Conservation (phyloP, 2,329 filamentous ascomycete genomes). For the Erysiphe neolycopersici region DNA sequence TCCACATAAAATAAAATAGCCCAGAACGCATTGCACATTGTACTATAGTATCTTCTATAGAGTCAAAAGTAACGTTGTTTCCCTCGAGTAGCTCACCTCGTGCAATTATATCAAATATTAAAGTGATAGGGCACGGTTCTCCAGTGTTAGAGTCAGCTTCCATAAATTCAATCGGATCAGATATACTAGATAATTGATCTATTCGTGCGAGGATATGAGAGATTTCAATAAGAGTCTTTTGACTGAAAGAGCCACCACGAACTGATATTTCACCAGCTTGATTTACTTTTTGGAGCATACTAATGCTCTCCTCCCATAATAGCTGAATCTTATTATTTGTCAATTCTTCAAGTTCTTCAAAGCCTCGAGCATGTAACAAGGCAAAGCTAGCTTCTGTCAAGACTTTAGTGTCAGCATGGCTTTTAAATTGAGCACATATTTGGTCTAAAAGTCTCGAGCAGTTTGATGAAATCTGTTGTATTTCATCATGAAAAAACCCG, state of each 20-base stretch:
- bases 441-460: conserved; percentile 68
- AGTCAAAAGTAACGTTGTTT: conserved; percentile 38
- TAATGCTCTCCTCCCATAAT: conserved; percentile 65
- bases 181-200: conserved; percentile 52
- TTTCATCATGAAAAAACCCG: conserved; percentile 52
- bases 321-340: conserved; percentile 54
- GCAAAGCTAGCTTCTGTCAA: conserved; percentile 61
- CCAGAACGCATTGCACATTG: conserved; percentile 48
- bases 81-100: conserved; percentile 45
- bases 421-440: conserved; percentile 76
- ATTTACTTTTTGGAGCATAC: conserved; percentile 35
- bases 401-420: conserved; percentile 71
- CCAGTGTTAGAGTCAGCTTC: conserved; percentile 30
- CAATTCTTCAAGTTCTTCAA: conserved; percentile 68
- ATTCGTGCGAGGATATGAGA: conserved; percentile 53
- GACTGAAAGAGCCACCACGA: conserved; percentile 43
- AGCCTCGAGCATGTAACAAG: conserved; percentile 60
- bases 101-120: conserved; percentile 44
- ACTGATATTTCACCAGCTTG: conserved; percentile 43
- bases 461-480: conserved; percentile 60
- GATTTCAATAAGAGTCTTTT: conserved; percentile 38
- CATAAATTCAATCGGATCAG: conserved; percentile 48
- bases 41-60: conserved; percentile 54
- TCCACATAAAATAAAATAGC: conserved; percentile 93
- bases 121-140: conserved; percentile 29